phyloP scores from a whole-genome alignment of 1,284 basidiomycete genomes.

The Apiotrichum veenhuisii region DNA sequence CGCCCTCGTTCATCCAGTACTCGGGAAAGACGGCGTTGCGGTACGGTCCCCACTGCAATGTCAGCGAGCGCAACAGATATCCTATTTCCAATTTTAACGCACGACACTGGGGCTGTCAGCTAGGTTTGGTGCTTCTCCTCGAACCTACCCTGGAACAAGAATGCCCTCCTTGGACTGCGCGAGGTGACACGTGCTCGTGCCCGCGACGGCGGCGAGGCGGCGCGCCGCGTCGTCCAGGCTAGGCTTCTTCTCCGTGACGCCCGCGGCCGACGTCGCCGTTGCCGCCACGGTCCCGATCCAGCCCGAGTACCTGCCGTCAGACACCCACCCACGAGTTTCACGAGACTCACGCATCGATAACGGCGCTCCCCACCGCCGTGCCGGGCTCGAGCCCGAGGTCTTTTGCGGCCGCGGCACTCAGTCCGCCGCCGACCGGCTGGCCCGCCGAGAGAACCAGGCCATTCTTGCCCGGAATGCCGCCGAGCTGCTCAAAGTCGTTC shows the following conservation, averaged over 20 bases:
- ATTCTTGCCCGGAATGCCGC: constrained; percentile 60
- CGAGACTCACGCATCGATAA: constrained; percentile 92
- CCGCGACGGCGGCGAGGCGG: constrained; percentile 86
- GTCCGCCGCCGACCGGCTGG: constrained; percentile 78
- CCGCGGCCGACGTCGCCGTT: constrained; percentile 58
- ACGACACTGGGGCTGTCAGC: constrained; percentile 24
- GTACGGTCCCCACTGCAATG: constrained; percentile 85
- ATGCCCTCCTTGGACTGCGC: constrained; percentile 76
- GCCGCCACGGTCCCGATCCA: constrained; percentile 97
- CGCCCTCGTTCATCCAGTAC: constrained; percentile 99
- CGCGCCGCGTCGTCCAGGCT: constrained; percentile 70
- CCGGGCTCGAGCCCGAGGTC: constrained; percentile 82
- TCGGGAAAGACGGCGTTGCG: constrained; percentile 75
- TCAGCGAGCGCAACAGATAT: too few species aligned
- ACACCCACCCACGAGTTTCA: too few species aligned
- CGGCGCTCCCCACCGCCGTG: constrained; percentile 88
- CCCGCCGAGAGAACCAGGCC: constrained; percentile 80
- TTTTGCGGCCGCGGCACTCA: constrained; percentile 71
- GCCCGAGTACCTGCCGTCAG: constrained; percentile 73
- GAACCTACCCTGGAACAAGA: constrained; percentile 68
- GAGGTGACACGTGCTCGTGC: constrained; percentile 93
- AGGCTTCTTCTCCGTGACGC: constrained; percentile 49
- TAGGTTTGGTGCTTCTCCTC: not conserved
- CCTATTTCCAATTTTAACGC: too few species aligned
- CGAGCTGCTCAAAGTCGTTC: constrained; percentile 70